A percentile compares a stretch with the other conserved stretches of the same genome.
Conservation (phyloP, 495 filamentous ascomycete species). For the Hapsidospora chrysogenum region DNA sequence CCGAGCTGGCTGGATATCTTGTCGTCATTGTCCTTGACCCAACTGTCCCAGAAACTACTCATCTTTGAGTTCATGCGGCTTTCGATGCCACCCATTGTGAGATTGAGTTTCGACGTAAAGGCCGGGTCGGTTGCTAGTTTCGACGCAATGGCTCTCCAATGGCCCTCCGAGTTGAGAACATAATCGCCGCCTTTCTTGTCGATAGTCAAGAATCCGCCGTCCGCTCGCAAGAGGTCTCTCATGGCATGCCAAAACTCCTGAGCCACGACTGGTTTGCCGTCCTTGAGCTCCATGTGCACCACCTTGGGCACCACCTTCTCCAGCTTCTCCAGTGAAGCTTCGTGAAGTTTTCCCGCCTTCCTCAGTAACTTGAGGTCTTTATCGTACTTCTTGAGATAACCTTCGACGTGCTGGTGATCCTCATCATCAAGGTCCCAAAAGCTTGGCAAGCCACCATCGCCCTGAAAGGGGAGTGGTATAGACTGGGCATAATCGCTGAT, state of each 20-base stretch:
- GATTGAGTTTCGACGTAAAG: neutral
- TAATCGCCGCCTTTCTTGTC: conserved; percentile 8
- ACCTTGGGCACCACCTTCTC: conserved; percentile 14
- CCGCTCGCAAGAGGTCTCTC: conserved; percentile 13
- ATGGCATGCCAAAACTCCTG: conserved; percentile 40
- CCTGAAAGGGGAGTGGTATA: no score
- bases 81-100: neutral
- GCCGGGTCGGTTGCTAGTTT: neutral
- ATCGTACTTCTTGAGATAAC: neutral
- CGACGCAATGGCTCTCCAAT: conserved; percentile 18
- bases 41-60: neutral
- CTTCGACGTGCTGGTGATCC: no score
- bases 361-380: conserved; percentile 1
- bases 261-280: conserved; percentile 25
- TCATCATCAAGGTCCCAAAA: no score
- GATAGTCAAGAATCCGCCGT: conserved; percentile 15
- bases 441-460: no score
- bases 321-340: conserved; percentile 11
- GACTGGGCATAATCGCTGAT: no score
- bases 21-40: conserved; percentile 13
- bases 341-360: conserved; percentile 4
- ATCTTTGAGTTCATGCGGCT: neutral
- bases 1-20: conserved; percentile 10
- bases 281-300: conserved; percentile 17
- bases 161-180: conserved; percentile 11